Conservation (phyloP, 1,284 basidiomycete species). For the Sporisorium reilianum region DNA sequence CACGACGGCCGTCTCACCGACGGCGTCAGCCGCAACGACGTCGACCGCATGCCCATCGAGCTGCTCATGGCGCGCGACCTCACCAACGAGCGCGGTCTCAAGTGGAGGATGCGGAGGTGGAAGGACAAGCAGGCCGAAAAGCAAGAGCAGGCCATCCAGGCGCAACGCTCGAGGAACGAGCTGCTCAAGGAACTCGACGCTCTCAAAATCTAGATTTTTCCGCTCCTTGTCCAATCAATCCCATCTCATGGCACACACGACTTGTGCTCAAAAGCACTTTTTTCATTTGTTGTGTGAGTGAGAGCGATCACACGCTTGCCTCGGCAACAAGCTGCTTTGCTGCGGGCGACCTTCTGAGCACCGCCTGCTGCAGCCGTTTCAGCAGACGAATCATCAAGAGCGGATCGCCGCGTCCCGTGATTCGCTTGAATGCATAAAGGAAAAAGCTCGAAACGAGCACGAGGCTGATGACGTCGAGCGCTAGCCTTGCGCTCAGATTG, state of each 20-base stretch:
- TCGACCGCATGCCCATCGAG: slow-evolving; percentile 67
- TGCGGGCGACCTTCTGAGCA: slow-evolving; percentile 31
- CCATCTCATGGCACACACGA: slow-evolving; percentile 19
- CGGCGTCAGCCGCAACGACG: slow-evolving; percentile 46
- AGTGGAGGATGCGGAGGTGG: slow-evolving; percentile 64
- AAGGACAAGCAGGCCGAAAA: slow-evolving; percentile 44
- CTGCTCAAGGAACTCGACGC: slow-evolving; percentile 60
- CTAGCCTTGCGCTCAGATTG: slow-evolving; percentile 56
- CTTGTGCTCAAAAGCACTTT: not conserved
- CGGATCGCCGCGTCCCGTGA: slow-evolving; percentile 64
- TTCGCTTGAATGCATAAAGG: slow-evolving; percentile 46
- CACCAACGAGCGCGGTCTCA: slow-evolving; percentile 60
- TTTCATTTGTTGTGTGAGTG: not conserved
- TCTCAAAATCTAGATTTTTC: slow-evolving; percentile 44
- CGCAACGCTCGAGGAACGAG: slow-evolving; percentile 18
- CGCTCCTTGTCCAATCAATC: slow-evolving; percentile 17
- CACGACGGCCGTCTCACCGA: slow-evolving; percentile 42
- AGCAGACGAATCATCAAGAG: slow-evolving; percentile 51
- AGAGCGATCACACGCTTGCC: slow-evolving; percentile 15
- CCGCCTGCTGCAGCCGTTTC: slow-evolving; percentile 30
- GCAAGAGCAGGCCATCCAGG: slow-evolving; percentile 25
- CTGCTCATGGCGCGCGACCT: slow-evolving; percentile 65
- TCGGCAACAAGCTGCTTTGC: slow-evolving; percentile 35
- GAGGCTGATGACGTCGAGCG: slow-evolving; percentile 61
- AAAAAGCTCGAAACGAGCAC: slow-evolving; percentile 53